phyloP scores from a whole-genome alignment of 805 yeast genomes.

The Spencermartinsiella europaea region DNA sequence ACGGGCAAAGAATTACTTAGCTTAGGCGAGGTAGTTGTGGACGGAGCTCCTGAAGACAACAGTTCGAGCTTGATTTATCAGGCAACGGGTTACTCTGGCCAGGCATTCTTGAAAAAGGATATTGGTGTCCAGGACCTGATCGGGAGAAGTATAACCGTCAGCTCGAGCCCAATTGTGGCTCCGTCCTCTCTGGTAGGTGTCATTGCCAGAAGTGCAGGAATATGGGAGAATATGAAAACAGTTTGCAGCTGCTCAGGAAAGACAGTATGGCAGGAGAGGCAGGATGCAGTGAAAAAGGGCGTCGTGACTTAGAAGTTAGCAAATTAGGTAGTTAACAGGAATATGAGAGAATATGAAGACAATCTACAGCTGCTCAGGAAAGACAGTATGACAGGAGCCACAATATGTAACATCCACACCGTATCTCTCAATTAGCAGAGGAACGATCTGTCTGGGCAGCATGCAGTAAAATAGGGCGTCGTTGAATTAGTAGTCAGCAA shows the following conservation, averaged over 20 bases:
- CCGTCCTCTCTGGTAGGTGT: slow-evolving; percentile 60
- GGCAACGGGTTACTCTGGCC: slow-evolving; percentile 26
- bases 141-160: slow-evolving; percentile 52
- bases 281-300: slow-evolving; percentile 65
- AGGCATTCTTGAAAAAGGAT: slow-evolving; percentile 40
- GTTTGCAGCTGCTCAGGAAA: slow-evolving; percentile 95
- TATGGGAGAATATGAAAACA: slow-evolving; percentile 91
- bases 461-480: slow-evolving; percentile 59
- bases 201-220: slow-evolving; percentile 93
- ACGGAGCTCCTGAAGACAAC: slow-evolving; percentile 6
- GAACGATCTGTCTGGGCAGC: too few relatives aligned
- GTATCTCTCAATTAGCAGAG: neutral
- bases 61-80: slow-evolving; percentile 7
- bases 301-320: too few relatives aligned
- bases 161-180: slow-evolving; percentile 22
- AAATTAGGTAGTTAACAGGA: slow-evolving; percentile 47
- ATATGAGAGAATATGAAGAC: slow-evolving; percentile 93
- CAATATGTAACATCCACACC: slow-evolving; percentile 1
- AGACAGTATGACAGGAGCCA: slow-evolving; percentile 88
- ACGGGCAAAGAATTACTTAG: slow-evolving; percentile 32
- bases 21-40: slow-evolving; percentile 29
- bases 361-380: slow-evolving; percentile 92
- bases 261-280: slow-evolving; percentile 92
- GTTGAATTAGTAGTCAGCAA: too few relatives aligned
- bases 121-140: slow-evolving; percentile 55